These are phyloP conservation scores for Colletotrichum sp. DNA, from an alignment of 2,329 filamentous ascomycete genomes.

Conservation along the genomic window DNA sequence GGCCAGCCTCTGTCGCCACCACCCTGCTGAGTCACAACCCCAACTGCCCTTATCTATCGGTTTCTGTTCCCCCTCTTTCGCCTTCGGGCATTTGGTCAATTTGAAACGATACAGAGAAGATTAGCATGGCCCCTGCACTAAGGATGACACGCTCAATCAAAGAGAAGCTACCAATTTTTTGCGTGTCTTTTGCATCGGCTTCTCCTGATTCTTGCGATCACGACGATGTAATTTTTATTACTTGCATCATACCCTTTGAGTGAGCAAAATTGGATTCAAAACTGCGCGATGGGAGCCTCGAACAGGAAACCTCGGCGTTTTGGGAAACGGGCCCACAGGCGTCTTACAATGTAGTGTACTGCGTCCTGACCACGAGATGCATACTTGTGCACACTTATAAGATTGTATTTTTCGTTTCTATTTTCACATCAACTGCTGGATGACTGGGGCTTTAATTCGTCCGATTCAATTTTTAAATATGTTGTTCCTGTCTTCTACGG, in stretches of 20 bases:
- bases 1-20: neutral
- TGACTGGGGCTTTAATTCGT: too few relatives aligned
- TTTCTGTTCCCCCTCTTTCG: neutral
- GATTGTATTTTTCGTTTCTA: too few relatives aligned
- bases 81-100: conserved; percentile 34
- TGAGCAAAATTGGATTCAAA: neutral
- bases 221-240: neutral
- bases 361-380: too few relatives aligned
- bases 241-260: neutral
- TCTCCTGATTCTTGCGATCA: neutral
- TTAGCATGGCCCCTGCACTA: conserved; percentile 86
- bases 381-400: too few relatives aligned
- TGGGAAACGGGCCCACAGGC: neutral
- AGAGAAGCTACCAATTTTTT: conserved; percentile 64
- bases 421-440: too few relatives aligned
- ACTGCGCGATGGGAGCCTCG: neutral
- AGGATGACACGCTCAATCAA: conserved; percentile 92
- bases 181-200: neutral
- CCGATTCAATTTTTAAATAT: too few relatives aligned
- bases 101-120: conserved; percentile 29
- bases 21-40: neutral
- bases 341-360: too few relatives aligned
- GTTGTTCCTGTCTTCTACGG: too few relatives aligned
- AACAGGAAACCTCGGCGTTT: neutral
- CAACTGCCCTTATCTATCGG: neutral